These are phyloP conservation scores for Penstemon newberryi DNA, from an alignment of 257 asterid species.

Conservation along the genomic window DNA sequence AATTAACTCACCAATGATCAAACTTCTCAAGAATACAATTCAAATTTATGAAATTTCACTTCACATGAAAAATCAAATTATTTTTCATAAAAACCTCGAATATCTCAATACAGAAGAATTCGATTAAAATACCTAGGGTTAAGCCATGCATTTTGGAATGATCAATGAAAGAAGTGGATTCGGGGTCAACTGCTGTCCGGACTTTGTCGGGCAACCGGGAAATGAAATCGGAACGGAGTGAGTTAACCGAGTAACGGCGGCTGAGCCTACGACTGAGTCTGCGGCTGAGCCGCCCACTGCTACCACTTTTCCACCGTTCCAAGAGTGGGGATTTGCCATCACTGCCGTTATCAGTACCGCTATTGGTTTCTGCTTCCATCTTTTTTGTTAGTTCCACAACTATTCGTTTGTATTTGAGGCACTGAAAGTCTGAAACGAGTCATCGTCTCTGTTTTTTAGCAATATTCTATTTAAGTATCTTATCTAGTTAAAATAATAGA, in stretches of 20 bases:
- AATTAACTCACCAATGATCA: no score
- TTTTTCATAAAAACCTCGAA: no score
- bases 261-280: constrained; percentile 44
- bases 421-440: no score
- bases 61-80: no score
- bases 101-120: no score
- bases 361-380: constrained; percentile 36
- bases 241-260: constrained; percentile 68
- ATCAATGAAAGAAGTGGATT: constrained; percentile 45
- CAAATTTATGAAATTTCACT: no score
- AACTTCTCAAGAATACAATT: no score
- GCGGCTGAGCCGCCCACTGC: constrained; percentile 51
- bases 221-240: constrained; percentile 58
- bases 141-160: constrained; percentile 48
- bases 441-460: no score
- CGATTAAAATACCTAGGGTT: constrained; percentile 46
- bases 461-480: no score
- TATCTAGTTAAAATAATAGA: no score
- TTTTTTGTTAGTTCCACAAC: neutral
- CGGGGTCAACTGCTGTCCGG: constrained; percentile 62
- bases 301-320: constrained; percentile 40
- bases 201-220: constrained; percentile 67
- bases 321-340: constrained; percentile 49
- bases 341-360: constrained; percentile 2
- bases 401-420: no score